Conservation (phyloP, 257 asterid species). For the Galeopsis tetrahit region DNA sequence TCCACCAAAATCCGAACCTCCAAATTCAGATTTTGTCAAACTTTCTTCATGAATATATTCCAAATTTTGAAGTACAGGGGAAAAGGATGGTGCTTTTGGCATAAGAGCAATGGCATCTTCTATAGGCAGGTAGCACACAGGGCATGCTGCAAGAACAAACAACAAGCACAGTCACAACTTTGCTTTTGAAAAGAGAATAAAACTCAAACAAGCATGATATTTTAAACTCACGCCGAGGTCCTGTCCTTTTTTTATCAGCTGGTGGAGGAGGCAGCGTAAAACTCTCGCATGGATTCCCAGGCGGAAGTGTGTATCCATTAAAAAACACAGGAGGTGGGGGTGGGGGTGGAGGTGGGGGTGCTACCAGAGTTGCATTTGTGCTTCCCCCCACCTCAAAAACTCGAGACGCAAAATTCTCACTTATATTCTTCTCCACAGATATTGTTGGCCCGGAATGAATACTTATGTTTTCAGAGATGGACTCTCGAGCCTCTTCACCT, state of each 20-base stretch:
- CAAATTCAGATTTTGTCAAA: slow-evolving; percentile 71
- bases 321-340: slow-evolving; percentile 54
- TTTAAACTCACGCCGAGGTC: slow-evolving; percentile 85
- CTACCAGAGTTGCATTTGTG: slow-evolving; percentile 32
- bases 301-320: slow-evolving; percentile 85
- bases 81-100: slow-evolving; percentile 79
- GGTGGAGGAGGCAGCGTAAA: slow-evolving; percentile 95
- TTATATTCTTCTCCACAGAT: slow-evolving; percentile 37
- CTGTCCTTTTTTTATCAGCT: slow-evolving; percentile 83
- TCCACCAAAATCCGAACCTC: slow-evolving; percentile 95
- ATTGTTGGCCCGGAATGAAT: slow-evolving; percentile 50
- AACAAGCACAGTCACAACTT: slow-evolving; percentile 29
- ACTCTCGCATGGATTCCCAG: slow-evolving; percentile 88
- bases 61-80: slow-evolving; percentile 71
- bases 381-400: slow-evolving; percentile 30
- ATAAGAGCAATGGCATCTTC: slow-evolving; percentile 70
- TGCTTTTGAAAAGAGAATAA: slow-evolving; percentile 11
- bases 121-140: slow-evolving; percentile 91
- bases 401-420: slow-evolving; percentile 26
- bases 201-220: slow-evolving; percentile 21
- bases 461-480: slow-evolving; percentile 42
- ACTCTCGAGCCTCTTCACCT: slow-evolving; percentile 71
- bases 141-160: slow-evolving; percentile 72
- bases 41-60: slow-evolving; percentile 74
- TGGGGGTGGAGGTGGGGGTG: slow-evolving; percentile 38